A percentile compares a stretch with the other conserved stretches of the same genome.
These are phyloP conservation scores for Ophiognomonia clavigignenti-juglandacearum DNA, from an alignment of 2,329 filamentous ascomycete species.

Conservation along the genomic window DNA sequence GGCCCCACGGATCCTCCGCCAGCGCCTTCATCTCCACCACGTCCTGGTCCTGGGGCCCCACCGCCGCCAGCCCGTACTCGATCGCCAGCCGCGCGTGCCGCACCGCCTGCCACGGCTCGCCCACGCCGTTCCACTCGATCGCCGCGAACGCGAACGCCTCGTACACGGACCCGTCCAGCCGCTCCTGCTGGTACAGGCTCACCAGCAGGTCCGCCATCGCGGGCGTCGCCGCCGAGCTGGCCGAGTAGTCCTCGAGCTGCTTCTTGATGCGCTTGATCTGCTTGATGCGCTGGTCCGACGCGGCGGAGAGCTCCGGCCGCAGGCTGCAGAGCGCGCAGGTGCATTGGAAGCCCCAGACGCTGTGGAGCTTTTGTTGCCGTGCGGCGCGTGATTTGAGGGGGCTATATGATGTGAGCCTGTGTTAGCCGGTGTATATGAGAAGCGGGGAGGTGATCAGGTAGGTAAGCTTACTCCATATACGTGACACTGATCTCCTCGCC, in stretches of 20 bases:
- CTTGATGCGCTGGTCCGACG: slow-evolving; percentile 33
- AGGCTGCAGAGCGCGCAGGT: slow-evolving; percentile 34
- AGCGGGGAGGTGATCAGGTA: too few relatives aligned
- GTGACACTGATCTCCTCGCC: slow-evolving; percentile 40
- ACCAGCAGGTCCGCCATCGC: slow-evolving; percentile 35
- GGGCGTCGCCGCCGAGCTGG: slow-evolving; percentile 26
- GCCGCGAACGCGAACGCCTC: slow-evolving; percentile 34
- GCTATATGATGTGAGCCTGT: slow-evolving; percentile 18
- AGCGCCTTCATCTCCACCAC: slow-evolving; percentile 30
- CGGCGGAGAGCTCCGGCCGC: slow-evolving; percentile 20
- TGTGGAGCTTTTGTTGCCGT: slow-evolving; percentile 26
- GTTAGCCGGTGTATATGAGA: too few relatives aligned
- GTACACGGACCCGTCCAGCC: slow-evolving; percentile 27
- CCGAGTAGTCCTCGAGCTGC: slow-evolving; percentile 28
- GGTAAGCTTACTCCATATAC: slow-evolving; percentile 35
- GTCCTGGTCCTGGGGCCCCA: slow-evolving; percentile 26
- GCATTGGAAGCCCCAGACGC: slow-evolving; percentile 36
- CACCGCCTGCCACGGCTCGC: slow-evolving; percentile 33
- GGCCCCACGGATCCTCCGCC: slow-evolving; percentile 29
- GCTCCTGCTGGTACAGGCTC: slow-evolving; percentile 35
- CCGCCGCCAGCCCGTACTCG: slow-evolving; percentile 29
- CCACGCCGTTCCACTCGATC: slow-evolving; percentile 33
- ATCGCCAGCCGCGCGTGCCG: slow-evolving; percentile 33
- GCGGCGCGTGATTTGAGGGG: slow-evolving; percentile 24
- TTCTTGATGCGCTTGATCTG: slow-evolving; percentile 27